Evolutionary conservation across 75 land plant genomes (phyloP).

Genomic region (Isoetes taiwanensis): DNA sequence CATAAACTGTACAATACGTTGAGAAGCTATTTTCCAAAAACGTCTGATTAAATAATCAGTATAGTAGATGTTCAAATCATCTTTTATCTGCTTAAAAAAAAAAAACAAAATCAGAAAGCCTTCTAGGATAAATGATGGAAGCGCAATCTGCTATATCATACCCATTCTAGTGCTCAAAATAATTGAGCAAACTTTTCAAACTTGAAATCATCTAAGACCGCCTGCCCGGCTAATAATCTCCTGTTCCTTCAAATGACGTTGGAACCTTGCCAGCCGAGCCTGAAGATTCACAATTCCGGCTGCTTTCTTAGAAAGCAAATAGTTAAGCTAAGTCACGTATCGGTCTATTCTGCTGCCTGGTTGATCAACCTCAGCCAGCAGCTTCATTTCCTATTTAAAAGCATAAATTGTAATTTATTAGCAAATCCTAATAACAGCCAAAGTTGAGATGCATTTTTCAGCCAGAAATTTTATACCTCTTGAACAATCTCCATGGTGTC

Average conservation of each 20-base stretch:
- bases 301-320: constrained; percentile 88
- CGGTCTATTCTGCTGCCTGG: constrained; percentile 93
- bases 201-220: constrained; percentile 32
- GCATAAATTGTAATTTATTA: not conserved
- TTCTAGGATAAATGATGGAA: too few relatives aligned
- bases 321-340: constrained; percentile 76
- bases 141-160: too few relatives aligned
- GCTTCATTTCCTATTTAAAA: constrained; percentile 78
- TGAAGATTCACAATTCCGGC: constrained; percentile 92
- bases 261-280: constrained; percentile 86
- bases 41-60: too few relatives aligned
- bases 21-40: too few relatives aligned
- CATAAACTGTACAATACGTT: too few relatives aligned
- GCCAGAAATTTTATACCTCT: constrained; percentile 50
- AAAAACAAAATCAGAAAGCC: too few relatives aligned
- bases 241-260: constrained; percentile 88
- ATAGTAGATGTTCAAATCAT: too few relatives aligned
- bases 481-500: constrained; percentile 97
- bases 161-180: too few relatives aligned
- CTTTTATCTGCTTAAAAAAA: too few relatives aligned
- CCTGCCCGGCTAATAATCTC: constrained; percentile 75
- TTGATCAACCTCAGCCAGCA: constrained; percentile 89
- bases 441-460: not conserved
- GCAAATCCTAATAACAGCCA: not conserved
- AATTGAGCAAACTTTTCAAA: too few relatives aligned